A percentile compares a stretch with the other conserved stretches of the same genome.
These are phyloP conservation scores for Coprinellus aureogranulatus DNA, from an alignment of 768 basidiomycete genomes.

Conservation along the genomic window DNA sequence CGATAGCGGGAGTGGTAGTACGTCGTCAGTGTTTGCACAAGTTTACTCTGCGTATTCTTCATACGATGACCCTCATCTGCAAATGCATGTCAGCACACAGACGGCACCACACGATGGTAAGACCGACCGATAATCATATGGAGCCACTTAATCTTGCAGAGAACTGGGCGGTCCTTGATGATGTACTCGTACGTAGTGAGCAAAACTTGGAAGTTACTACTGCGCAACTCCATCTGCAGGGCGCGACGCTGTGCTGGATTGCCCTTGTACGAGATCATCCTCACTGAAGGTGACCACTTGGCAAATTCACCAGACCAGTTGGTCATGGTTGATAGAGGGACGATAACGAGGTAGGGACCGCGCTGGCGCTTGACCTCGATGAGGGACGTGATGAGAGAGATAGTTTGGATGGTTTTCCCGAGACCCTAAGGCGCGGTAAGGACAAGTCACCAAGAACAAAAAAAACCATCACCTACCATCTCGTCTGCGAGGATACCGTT, in stretches of 20 bases:
- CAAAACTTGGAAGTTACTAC: conserved; percentile 85
- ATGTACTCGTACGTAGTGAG: conserved; percentile 97
- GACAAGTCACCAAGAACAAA: not conserved
- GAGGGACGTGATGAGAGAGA: conserved; percentile 91
- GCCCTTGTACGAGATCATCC: conserved; percentile 85
- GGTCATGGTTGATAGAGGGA: conserved; percentile 93
- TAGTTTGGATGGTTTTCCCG: conserved; percentile 92
- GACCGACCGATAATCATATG: conserved; percentile 98
- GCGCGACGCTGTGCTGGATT: conserved; percentile 80
- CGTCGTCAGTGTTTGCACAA: conserved; percentile 84
- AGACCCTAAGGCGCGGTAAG: conserved; percentile 61
- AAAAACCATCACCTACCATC: conserved; percentile 56
- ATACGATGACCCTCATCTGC: conserved; percentile 94
- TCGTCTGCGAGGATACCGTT: conserved; percentile 95
- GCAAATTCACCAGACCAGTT: conserved; percentile 97
- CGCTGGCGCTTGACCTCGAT: conserved; percentile 87
- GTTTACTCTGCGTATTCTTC: conserved; percentile 93
- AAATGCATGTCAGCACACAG: conserved; percentile 4
- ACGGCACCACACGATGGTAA: conserved; percentile 16
- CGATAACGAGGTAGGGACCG: conserved; percentile 95
- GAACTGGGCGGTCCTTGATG: conserved; percentile 90
- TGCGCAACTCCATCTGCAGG: conserved; percentile 73
- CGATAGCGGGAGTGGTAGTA: conserved; percentile 92
- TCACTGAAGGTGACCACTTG: conserved; percentile 91
- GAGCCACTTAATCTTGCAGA: conserved; percentile 91